Evolutionary conservation across 2,329 filamentous ascomycete genomes (phyloP).

Genomic region (Cladosporium cucumerinum): DNA sequence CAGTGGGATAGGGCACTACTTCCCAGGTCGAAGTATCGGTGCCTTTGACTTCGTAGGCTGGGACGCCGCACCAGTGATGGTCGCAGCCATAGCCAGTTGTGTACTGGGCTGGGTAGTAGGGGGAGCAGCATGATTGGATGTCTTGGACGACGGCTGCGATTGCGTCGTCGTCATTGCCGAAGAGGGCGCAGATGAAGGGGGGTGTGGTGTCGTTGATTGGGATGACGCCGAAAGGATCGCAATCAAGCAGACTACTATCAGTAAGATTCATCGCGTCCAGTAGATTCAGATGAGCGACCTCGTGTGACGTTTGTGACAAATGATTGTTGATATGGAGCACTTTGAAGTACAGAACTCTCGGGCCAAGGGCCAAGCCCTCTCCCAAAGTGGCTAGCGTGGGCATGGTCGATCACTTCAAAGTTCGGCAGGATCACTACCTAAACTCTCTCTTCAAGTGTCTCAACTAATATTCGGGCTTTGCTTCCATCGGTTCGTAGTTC

Average conservation of each 20-base stretch:
- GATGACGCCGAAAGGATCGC: not conserved
- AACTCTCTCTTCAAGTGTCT: not conserved
- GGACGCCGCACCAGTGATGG: conserved; percentile 4
- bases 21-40: conserved; percentile 1
- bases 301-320: not conserved
- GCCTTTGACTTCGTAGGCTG: not conserved
- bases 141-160: not conserved
- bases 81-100: not conserved
- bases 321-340: not conserved
- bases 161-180: not conserved
- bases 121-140: not conserved
- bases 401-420: not conserved
- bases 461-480: too few species aligned
- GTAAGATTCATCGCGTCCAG: not conserved
- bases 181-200: conserved; percentile 3
- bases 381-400: not conserved
- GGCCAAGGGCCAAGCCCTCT: not conserved
- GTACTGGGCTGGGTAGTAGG: not conserved
- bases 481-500: not conserved
- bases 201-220: conserved; percentile 7
- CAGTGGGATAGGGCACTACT: conserved; percentile 1
- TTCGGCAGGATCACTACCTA: not conserved
- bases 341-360: not conserved
- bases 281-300: not conserved
- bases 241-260: not conserved